Base-by-base conservation (phyloP, 2,329 filamentous ascomycete species). In the Endoconidiophora laricicola region DNA sequence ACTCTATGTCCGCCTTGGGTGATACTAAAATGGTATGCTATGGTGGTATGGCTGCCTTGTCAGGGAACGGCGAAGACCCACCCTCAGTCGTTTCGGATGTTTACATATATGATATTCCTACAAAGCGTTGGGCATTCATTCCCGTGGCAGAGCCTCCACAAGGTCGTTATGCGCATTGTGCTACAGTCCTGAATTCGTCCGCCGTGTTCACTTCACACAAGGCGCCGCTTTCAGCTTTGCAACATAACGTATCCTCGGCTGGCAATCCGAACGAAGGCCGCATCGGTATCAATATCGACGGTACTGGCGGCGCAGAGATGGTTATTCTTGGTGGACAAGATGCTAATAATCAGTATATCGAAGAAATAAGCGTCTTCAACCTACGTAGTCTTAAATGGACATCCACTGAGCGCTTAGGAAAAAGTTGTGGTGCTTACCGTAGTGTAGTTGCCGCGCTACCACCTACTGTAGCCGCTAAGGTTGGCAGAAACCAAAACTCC, bases 331-430 rank as follows among this genome's bases (percentile, higher is more conserved):
- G 91, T 54, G 91, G 91, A 0, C 91, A 98, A 64, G 91, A 98
- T 60, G 91, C 85, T 49, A 82, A 83, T n/a, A 98, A 98, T 63
- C 88, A 94, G 63, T 98, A 98, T 61, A 98, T 98, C 57, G 90
- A 98, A 64, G 87, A 98, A 65, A 93, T 98, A 56, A 96, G 87
- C 61, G 86, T 98, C 2, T 98, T 98, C 70, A 98, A 98, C 60
- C 70, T 98, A 23, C 78, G 91, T 45, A 95, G 86, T 62, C 68
- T 96, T 53, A 94, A 91, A 65, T 98, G 91, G 91, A 94, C 86
- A 1, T 86, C 84, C 16, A 95, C 87, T 1, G 85, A 86, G 55
- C 72, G 81, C 1, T 71, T 96, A 43, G 88, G 87, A 46, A 86
- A 90, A 64, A 94, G 86, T 59, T 98, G 91, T 61, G 91, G 91